These are phyloP conservation scores for Tetradesmus lagerheimii DNA, from an alignment of 139 green algal genomes.

Conservation along the genomic window DNA sequence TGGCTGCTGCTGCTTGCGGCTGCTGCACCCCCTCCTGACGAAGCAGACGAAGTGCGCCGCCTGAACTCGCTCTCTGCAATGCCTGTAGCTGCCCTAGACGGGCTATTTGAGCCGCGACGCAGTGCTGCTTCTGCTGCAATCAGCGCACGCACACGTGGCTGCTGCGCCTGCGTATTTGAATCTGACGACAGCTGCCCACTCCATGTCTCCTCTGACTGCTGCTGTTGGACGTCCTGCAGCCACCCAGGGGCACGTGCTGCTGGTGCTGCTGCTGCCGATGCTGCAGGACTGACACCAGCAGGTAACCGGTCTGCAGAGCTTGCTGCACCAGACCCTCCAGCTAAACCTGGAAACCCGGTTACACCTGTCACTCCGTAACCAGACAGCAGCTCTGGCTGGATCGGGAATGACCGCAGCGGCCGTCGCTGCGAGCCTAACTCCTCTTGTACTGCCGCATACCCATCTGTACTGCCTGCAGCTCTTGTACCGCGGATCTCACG, in stretches of 20 bases:
- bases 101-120: neutral
- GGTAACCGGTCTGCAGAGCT: too few species aligned
- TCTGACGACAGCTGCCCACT: neutral
- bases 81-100: neutral
- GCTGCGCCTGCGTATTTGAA: neutral
- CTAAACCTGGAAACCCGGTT: neutral
- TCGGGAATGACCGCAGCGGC: neutral
- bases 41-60: neutral
- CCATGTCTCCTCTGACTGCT: neutral
- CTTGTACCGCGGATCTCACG: conserved; percentile 1
- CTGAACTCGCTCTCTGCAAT: neutral
- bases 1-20: neutral
- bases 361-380: neutral
- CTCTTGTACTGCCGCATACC: neutral
- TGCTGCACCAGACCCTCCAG: neutral
- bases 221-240: neutral
- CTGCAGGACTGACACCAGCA: too few species aligned
- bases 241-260: neutral
- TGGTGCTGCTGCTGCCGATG: conserved; percentile 5
- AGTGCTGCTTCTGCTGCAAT: neutral
- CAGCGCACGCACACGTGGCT: neutral
- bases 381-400: neutral
- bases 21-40: neutral
- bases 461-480: neutral
- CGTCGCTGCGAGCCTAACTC: neutral